Percentiles rank a stretch among this genome's conserved stretches.
These are phyloP conservation scores for Cladophialophora carrionii DNA, from an alignment of 2,329 filamentous ascomycete genomes.

Conservation along the genomic window DNA sequence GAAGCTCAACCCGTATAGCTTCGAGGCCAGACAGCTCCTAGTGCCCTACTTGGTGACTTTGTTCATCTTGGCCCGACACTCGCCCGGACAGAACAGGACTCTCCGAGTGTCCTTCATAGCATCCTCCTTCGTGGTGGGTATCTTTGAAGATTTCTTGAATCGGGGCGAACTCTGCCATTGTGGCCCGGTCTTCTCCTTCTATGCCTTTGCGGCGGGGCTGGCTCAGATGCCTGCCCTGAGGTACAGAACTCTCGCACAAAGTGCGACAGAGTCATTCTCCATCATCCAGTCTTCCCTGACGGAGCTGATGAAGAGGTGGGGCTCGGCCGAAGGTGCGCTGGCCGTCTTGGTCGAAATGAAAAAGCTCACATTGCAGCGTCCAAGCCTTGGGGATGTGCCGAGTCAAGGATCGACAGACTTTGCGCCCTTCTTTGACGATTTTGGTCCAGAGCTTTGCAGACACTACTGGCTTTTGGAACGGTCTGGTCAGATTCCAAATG, in stretches of 20 bases:
- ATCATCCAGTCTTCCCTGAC: slow-evolving; percentile 18
- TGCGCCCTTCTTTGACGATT: slow-evolving; percentile 19
- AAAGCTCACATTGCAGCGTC: slow-evolving; percentile 7
- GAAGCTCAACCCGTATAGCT: slow-evolving; percentile 19
- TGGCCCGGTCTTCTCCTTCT: slow-evolving; percentile 25
- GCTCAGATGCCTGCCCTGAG: slow-evolving; percentile 14
- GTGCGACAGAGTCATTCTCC: slow-evolving; percentile 15
- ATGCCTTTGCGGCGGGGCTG: slow-evolving; percentile 24
- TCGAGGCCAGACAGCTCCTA: slow-evolving; percentile 26
- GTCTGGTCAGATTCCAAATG: neutral
- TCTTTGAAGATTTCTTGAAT: slow-evolving; percentile 50
- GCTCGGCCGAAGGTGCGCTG: slow-evolving; percentile 17
- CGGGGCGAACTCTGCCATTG: slow-evolving; percentile 42
- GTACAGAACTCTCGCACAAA: slow-evolving; percentile 6
- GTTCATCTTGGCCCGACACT: slow-evolving; percentile 41
- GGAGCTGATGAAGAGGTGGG: slow-evolving; percentile 21
- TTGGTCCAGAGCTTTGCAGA: slow-evolving; percentile 23
- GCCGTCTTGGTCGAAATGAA: slow-evolving; percentile 19
- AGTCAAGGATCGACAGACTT: slow-evolving; percentile 1
- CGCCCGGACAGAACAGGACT: slow-evolving; percentile 42
- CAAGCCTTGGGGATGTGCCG: slow-evolving; percentile 9
- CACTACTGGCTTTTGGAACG: slow-evolving; percentile 10
- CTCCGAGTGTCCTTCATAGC: slow-evolving; percentile 46
- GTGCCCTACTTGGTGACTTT: slow-evolving; percentile 30
- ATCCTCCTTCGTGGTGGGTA: slow-evolving; percentile 49